Base-by-base conservation (phyloP, 306 rosid genomes). In the Psophocarpus tetragonolobus region DNA sequence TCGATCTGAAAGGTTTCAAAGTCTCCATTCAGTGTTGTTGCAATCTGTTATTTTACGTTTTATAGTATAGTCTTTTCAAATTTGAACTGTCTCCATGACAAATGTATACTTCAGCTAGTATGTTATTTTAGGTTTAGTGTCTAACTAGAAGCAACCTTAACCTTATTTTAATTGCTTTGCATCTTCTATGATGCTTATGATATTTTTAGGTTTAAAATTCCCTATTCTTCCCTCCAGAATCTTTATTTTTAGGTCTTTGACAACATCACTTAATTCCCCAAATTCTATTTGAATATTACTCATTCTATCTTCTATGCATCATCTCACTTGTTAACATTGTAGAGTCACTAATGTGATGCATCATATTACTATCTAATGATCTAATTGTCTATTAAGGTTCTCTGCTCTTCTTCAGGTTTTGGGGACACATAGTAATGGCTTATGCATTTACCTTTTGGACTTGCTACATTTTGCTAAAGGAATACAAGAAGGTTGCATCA, bases 391-490 rank as follows among this genome's bases (percentile, higher is more conserved):
- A 51, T 39, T 66, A 12, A 67, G 67, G 20, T 29, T 21, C 14
- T 9, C 20, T 66, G n/a, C 67, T 81, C 56, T 80, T 18, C 57
- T 32, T 68, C 87, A 93, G 97, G 86, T 87, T 91, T 60, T 93
- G 94, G 94, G 80, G 84, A 71, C 96, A 93, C 83, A 56, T 93
- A 83, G 29, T 84, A 61, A 82, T 91, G 93, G 93, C 93, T 70
- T 93, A 91, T 80, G 87, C 75, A 15, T 86, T 91, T 85, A 91
- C 97, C 74, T 64, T 93, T 77, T 93, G 96, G 97, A 87, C 90
- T 26, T 93, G 92, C 82, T 91, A 84, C 53, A 84, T 93, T 51
- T 68, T 93, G 87, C 41, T 82, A 18, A 88, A 71, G 88, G 97
- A 93, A 71, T 93, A 93, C 81, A 90, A 53, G 70, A 91, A 24